Percentiles rank a stretch among this genome's conserved stretches.
Conservation (phyloP, 306 rosid genomes). For the Quercus robur region DNA sequence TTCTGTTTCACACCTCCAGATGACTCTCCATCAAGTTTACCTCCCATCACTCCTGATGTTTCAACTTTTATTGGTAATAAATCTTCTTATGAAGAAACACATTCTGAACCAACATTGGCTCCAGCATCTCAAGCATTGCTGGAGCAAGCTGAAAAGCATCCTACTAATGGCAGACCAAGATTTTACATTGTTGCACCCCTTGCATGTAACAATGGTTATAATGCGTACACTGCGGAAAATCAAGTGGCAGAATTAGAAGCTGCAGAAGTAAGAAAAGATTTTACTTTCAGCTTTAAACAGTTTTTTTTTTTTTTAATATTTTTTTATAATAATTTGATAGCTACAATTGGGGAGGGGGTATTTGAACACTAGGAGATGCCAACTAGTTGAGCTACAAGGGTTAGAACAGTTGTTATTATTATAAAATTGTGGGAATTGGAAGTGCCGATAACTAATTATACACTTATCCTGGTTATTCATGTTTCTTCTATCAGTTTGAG, state of each 20-base stretch:
- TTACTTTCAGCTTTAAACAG: background rate
- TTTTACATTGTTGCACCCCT: background rate
- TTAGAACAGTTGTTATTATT: too few relatives aligned
- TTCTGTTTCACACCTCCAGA: background rate
- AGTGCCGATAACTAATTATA: too few relatives aligned
- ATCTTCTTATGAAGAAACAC: slow-evolving; percentile 37
- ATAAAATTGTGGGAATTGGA: too few relatives aligned
- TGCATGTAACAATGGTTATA: too few relatives aligned
- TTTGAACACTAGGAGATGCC: too few relatives aligned
- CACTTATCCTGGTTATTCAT: too few relatives aligned
- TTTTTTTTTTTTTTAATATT: too few relatives aligned
- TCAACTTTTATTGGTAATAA: slow-evolving; percentile 19
- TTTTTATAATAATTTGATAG: too few relatives aligned
- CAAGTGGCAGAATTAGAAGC: background rate
- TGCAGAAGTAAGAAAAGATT: background rate
- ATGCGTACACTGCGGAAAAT: too few relatives aligned
- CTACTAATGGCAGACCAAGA: slow-evolving; percentile 31
- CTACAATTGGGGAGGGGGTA: too few relatives aligned
- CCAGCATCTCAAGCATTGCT: slow-evolving; percentile 39
- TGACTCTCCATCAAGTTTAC: background rate
- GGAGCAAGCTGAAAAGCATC: background rate
- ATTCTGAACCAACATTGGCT: background rate
- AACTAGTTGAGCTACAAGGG: too few relatives aligned
- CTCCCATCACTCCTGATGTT: background rate
- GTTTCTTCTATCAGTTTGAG: too few relatives aligned